Percentiles rank a stretch among this genome's conserved stretches.
Evolutionary conservation across 805 yeast species (phyloP).

Genomic region (Metschnikowia vanudenii): DNA sequence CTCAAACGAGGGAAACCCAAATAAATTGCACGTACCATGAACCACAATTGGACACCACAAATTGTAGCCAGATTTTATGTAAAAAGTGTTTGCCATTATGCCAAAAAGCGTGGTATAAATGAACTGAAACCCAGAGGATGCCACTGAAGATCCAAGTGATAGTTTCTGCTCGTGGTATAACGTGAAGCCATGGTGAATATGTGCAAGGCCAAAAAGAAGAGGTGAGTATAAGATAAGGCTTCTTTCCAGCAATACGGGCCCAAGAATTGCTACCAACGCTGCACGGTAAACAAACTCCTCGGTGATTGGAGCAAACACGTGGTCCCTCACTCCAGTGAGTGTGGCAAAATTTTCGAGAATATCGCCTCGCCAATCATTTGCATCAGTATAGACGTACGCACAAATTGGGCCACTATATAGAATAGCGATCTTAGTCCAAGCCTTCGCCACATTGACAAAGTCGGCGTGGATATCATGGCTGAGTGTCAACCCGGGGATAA

Average conservation of each 20-base stretch:
- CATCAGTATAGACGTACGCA: constrained; percentile 12
- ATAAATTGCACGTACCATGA: constrained; percentile 66
- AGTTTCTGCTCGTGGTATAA: constrained; percentile 28
- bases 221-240: constrained; percentile 37
- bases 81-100: constrained; percentile 55
- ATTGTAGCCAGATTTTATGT: constrained; percentile 46
- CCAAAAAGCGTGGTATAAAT: constrained; percentile 73
- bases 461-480: constrained; percentile 12
- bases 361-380: constrained; percentile 17
- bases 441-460: constrained; percentile 14
- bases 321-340: constrained; percentile 51
- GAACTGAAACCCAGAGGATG: constrained; percentile 50
- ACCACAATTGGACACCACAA: constrained; percentile 56
- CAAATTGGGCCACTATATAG: constrained; percentile 24
- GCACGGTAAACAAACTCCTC: constrained; percentile 75
- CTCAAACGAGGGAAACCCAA: constrained; percentile 58
- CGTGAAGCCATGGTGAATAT: constrained; percentile 69
- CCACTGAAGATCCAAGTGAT: constrained; percentile 29
- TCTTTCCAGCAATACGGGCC: constrained; percentile 10
- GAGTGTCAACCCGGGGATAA: constrained; percentile 34
- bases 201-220: constrained; percentile 71
- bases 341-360: constrained; percentile 22
- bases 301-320: constrained; percentile 69
- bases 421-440: constrained; percentile 13
- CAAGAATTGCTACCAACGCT: constrained; percentile 30